Base-by-base conservation (phyloP, 2,329 filamentous ascomycete genomes). In the Byssoonygena ceratinophila region DNA sequence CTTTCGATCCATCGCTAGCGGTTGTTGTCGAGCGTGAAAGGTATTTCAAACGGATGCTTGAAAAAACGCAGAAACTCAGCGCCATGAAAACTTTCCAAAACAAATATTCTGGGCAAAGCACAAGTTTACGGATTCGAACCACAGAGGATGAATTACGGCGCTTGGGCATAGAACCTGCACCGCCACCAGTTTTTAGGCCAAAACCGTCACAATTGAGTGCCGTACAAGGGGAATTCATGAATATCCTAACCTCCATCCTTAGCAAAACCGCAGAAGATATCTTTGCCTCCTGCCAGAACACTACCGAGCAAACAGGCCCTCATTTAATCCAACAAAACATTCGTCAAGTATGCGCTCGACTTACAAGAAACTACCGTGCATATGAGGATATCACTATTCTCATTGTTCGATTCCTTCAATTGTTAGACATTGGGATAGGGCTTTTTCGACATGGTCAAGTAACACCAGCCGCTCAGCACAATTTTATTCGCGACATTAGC, bases 341-440 rank as follows among this genome's bases (percentile, higher is more conserved):
- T n/a, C 70, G 74, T 5, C 81, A 85, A 56, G 79, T 95, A 36
- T 79, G 85, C 46, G 73, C 77, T 51, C 80, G 90, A 41, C 76
- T 98, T 6, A 77, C 76, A 1, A 74, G 79, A 27, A 76, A 81
- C 32, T 94, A 89, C 63, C 78, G 82, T 36, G 81, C 82, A 12
- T 97, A 96, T 61, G 86, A 88, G 55, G 92, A 98, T 63, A 80
- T 97, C 59, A 86, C 85, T 0, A 75, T 79, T 41, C 90, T 88
- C 3, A 77, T 88, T 9, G 76, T 88, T 41, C 87, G 85, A 49
- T 85, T 96, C 57, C 73, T 97, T 40, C 81, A 85, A 54, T 87
- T 87, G 59, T 72, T 97, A 8, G 80, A 84, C 58, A 73, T 94
- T 55, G 90, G 88, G 2, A 68, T 94, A 29, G 83, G 80, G 0